phyloP scores from a whole-genome alignment of 371 early-diverging fungal genomes.

The Zopfochytrium polystomum region DNA sequence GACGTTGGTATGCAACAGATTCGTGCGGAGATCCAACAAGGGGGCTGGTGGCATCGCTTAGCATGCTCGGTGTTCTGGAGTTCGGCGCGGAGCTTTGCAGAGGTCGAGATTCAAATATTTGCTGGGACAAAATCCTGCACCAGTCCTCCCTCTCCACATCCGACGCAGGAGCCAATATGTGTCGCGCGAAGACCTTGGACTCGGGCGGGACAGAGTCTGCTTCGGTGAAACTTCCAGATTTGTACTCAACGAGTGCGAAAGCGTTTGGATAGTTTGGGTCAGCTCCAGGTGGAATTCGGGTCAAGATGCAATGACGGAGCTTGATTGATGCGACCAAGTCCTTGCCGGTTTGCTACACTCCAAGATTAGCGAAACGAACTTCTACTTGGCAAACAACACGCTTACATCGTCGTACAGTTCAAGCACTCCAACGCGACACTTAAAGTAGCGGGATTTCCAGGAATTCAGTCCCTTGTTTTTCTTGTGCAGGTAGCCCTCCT shows the following conservation, averaged over 20 bases:
- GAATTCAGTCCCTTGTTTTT: slow-evolving; percentile 81
- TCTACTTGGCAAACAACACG: not conserved
- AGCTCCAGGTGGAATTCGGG: slow-evolving; percentile 1
- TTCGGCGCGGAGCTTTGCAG: not conserved
- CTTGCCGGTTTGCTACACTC: slow-evolving; percentile 9
- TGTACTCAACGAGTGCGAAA: slow-evolving; percentile 67
- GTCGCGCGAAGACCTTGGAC: slow-evolving; percentile 56
- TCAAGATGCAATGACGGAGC: slow-evolving; percentile 32
- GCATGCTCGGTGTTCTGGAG: not conserved
- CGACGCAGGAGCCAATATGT: slow-evolving; percentile 81
- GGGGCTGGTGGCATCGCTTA: too few relatives aligned
- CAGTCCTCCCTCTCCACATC: slow-evolving; percentile 84
- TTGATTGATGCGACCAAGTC: slow-evolving; percentile 30
- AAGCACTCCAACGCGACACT: slow-evolving; percentile 56
- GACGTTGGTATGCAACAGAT: not conserved
- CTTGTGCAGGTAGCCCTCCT: slow-evolving; percentile 79
- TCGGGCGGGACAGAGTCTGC: slow-evolving; percentile 7
- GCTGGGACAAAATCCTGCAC: slow-evolving; percentile 49
- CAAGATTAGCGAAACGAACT: not conserved
- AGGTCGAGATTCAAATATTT: slow-evolving; percentile 16
- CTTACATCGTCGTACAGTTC: slow-evolving; percentile 64
- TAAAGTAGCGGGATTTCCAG: slow-evolving; percentile 78
- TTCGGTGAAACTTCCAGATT: slow-evolving; percentile 17
- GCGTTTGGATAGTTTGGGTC: slow-evolving; percentile 62
- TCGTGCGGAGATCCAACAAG: too few relatives aligned